Evolutionary conservation across 345 rosid species (phyloP).

Genomic region (Sisymbrium irio): DNA sequence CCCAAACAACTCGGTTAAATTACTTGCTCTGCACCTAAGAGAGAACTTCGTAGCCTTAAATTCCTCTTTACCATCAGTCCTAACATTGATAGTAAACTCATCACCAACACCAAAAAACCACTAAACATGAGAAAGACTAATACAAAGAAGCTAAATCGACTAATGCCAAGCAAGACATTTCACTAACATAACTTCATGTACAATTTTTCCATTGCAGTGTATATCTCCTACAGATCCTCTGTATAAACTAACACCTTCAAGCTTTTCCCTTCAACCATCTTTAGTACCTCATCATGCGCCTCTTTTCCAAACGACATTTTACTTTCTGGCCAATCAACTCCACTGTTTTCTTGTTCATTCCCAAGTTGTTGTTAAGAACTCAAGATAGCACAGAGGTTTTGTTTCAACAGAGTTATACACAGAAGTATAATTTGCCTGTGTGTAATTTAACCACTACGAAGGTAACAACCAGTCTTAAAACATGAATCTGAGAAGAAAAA

Average conservation of each 20-base stretch:
- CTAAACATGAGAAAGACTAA: no score
- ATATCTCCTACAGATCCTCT: conserved; percentile 79
- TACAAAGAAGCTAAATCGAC: no score
- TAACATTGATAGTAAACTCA: no score
- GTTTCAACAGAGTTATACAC: not conserved
- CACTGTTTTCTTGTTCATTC: conserved; percentile 44
- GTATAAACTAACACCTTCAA: conserved; percentile 55
- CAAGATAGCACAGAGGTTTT: not conserved
- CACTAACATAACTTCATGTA: conserved; percentile 66
- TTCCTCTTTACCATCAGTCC: no score
- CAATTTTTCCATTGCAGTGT: conserved; percentile 56
- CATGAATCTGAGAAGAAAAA: no score
- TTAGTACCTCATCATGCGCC: conserved; percentile 57
- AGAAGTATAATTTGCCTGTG: no score
- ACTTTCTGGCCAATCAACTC: conserved; percentile 82
- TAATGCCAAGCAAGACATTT: conserved; percentile 80
- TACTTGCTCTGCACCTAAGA: no score
- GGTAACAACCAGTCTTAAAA: no score
- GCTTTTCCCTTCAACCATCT: conserved; percentile 60
- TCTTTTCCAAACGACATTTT: conserved; percentile 67
- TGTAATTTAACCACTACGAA: no score
- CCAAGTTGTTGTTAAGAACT: not conserved
- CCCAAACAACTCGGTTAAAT: no score
- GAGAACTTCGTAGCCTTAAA: no score
- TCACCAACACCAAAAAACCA: no score